Evolutionary conservation across 352 stramenopile genomes (phyloP).

Genomic region (Pythium monospermum): DNA sequence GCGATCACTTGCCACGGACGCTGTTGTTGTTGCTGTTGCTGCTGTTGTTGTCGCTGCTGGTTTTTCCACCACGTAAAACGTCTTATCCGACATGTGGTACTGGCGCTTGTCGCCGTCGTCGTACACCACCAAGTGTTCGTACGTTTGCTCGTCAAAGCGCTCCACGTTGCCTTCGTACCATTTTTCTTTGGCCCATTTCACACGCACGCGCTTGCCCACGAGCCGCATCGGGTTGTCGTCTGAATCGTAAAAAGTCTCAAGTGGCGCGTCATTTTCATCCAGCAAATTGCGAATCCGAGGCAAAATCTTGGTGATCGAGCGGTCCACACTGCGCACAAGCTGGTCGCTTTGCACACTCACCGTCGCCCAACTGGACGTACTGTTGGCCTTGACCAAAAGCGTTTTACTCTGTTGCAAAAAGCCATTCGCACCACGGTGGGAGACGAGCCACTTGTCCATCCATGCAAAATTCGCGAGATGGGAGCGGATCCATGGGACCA

Average conservation of each 20-base stretch:
- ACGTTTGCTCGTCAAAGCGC: constrained; percentile 71
- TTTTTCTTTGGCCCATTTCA: constrained; percentile 89
- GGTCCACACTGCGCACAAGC: constrained; percentile 22
- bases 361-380: constrained; percentile 68
- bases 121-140: constrained; percentile 82
- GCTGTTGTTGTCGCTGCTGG: neutral
- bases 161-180: constrained; percentile 83
- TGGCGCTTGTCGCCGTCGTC: constrained; percentile 84
- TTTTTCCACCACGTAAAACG: constrained; percentile 74
- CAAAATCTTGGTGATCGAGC: constrained; percentile 22
- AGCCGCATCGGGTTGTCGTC: constrained; percentile 83
- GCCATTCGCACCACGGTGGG: constrained; percentile 55
- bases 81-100: constrained; percentile 87
- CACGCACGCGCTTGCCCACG: constrained; percentile 75
- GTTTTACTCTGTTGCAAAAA: constrained; percentile 72
- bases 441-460: constrained; percentile 81
- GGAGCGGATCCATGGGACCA: constrained; percentile 59
- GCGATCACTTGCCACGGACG: neutral
- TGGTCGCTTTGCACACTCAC: constrained; percentile 19
- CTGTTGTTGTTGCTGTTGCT: too few relatives aligned
- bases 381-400: constrained; percentile 82
- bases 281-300: constrained; percentile 21
- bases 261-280: constrained; percentile 20
- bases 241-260: constrained; percentile 85
- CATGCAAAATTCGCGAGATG: constrained; percentile 64